Base-by-base conservation (phyloP, 2,329 filamentous ascomycete genomes). In the Penicillium concentricum region DNA sequence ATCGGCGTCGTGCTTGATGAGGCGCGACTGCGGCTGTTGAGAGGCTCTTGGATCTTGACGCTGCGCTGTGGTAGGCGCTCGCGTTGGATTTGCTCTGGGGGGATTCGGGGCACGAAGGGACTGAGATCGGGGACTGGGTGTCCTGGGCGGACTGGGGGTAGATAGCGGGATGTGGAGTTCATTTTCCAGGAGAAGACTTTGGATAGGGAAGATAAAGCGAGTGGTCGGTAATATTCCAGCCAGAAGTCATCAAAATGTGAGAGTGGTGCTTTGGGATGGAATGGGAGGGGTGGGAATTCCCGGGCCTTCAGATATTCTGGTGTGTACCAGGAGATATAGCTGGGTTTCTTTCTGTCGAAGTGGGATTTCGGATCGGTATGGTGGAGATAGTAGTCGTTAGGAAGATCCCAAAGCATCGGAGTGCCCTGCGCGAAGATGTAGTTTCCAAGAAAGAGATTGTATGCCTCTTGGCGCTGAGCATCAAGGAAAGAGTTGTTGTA, bases 401-500 rank as follows among this genome's bases (percentile, higher is more conserved):
- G 82, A 8, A 99, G 82, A 70, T 99, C 94, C 94, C 94, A 99
- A 2, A 99, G 82, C 91, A 97, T 93, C 0, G 94, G 94, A 70
- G 96, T 88, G 0, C 90, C 92, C 61, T 91, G 87, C 0, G 84
- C 78, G 70, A 92, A 97, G 49, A 92, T 90, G 72, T 99, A 99
- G 69, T 97, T 97, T 7, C 94, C 94, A 1, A 99, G 82, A 69
- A 99, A 99, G 10, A 99, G 80, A 65, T 99, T 99, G 74, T 97
- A 97, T 0, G 94, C 94, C 75, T 99, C 94, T 75, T 99, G 94
- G 32, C 94, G 87, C 71, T 99, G 94, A n/a, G 89, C 92, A 73
- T 99, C 94, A 9, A 99, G 83, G 72, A 99, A 99, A 0, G 93
- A 96, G 70, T 99, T 99, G 77, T 97, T 96, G 75, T 99, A 99